Percentiles rank a stretch among this genome's conserved stretches.
Evolutionary conservation across 2,329 filamentous ascomycete genomes (phyloP).

Genomic region (Phyllosticta citriasiana): DNA sequence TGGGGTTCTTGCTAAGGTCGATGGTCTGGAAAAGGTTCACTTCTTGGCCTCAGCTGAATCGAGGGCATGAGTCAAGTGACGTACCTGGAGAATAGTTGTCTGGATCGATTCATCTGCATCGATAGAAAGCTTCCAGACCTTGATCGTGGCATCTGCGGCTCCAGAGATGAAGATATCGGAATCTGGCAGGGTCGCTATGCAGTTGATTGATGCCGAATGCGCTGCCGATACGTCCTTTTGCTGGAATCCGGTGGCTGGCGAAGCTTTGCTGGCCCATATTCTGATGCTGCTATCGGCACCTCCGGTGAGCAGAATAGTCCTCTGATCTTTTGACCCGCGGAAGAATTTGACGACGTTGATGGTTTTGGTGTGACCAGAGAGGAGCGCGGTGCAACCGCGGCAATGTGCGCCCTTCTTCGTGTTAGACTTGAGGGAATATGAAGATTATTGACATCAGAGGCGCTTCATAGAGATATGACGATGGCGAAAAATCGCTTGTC

Average conservation of each 20-base stretch:
- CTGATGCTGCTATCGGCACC: conserved; percentile 70
- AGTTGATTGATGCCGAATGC: conserved; percentile 68
- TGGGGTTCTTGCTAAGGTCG: conserved; percentile 39
- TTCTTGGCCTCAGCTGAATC: neutral
- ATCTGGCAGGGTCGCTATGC: conserved; percentile 39
- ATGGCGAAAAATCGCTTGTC: neutral
- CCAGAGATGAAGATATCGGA: conserved; percentile 46
- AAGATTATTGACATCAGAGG: neutral
- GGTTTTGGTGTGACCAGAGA: conserved; percentile 66
- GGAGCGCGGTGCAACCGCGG: conserved; percentile 53
- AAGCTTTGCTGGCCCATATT: conserved; percentile 42
- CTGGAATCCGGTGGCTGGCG: conserved; percentile 25
- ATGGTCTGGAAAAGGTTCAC: conserved; percentile 7
- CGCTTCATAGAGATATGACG: neutral
- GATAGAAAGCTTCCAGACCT: conserved; percentile 55
- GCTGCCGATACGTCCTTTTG: conserved; percentile 45
- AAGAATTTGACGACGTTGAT: conserved; percentile 82
- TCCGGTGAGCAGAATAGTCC: conserved; percentile 61
- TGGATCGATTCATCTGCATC: conserved; percentile 20
- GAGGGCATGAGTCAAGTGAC: neutral
- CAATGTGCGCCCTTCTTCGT: conserved; percentile 24
- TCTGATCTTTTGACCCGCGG: conserved; percentile 37
- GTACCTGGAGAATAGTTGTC: conserved; percentile 19
- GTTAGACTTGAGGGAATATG: neutral
- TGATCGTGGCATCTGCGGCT: conserved; percentile 52